phyloP scores from a whole-genome alignment of 768 basidiomycete genomes.

The Mycena rebaudengoi region DNA sequence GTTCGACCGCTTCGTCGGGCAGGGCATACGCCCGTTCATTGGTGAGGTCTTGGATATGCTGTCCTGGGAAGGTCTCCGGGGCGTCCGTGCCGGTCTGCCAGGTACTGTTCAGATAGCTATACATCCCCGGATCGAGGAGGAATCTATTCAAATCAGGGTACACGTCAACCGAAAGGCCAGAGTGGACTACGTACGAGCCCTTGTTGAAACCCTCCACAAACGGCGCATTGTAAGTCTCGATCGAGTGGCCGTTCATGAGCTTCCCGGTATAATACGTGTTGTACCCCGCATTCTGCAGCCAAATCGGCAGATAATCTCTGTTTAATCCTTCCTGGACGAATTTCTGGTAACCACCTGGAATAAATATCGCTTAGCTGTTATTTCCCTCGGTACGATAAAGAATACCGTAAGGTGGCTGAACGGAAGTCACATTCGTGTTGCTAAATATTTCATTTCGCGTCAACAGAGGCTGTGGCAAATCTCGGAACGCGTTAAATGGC shows the following conservation, averaged over 20 bases:
- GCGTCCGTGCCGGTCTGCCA: background rate
- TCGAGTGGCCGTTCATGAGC: background rate
- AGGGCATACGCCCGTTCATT: background rate
- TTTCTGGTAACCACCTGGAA: background rate
- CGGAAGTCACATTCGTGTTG: constrained; percentile 3
- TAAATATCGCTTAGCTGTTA: background rate
- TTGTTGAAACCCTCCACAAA: background rate
- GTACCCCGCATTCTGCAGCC: background rate
- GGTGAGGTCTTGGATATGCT: background rate
- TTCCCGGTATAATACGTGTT: constrained; percentile 2
- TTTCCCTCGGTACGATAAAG: background rate
- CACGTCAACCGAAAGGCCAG: background rate
- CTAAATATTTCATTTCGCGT: too few species aligned
- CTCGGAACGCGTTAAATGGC: too few species aligned
- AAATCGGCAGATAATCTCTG: background rate
- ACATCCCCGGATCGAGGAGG: background rate
- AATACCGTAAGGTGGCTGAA: background rate
- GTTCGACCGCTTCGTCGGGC: background rate
- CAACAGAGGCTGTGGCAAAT: too few species aligned
- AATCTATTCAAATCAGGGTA: background rate
- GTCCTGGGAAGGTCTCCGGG: background rate
- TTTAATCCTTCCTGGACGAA: background rate
- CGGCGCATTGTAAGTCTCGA: background rate
- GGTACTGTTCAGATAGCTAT: background rate
- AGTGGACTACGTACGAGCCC: background rate